Conservation (phyloP, 148 eudicot genomes). For the Rhododendron mucronatum region DNA sequence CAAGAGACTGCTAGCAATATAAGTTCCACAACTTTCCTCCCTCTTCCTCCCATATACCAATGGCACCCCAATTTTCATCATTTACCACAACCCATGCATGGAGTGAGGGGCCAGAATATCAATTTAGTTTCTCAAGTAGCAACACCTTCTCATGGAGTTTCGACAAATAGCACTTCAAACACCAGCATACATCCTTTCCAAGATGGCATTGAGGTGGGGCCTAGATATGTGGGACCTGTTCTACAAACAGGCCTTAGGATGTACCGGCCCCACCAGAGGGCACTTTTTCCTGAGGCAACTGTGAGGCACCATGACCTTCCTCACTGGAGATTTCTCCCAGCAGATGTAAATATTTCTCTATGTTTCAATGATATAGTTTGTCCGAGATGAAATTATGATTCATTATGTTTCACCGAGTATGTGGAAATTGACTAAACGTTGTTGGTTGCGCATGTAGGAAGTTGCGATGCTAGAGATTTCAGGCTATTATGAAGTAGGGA, state of each 20-base stretch:
- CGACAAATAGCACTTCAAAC: slow-evolving; percentile 35
- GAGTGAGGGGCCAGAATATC: slow-evolving; percentile 42
- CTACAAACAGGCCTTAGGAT: slow-evolving; percentile 58
- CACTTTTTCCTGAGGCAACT: slow-evolving; percentile 38
- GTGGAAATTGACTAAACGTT: neutral
- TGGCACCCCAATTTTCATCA: slow-evolving; percentile 46
- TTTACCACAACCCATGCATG: slow-evolving; percentile 48
- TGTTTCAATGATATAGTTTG: neutral
- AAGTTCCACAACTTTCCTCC: slow-evolving; percentile 45
- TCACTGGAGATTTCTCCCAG: slow-evolving; percentile 57
- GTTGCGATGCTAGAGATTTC: slow-evolving; percentile 73
- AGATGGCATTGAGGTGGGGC: slow-evolving; percentile 38
- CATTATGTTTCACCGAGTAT: neutral
- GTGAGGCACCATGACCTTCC: slow-evolving; percentile 62
- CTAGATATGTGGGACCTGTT: slow-evolving; percentile 28
- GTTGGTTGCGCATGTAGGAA: slow-evolving; percentile 39
- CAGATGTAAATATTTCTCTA: slow-evolving; percentile 49
- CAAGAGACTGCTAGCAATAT: slow-evolving; percentile 46
- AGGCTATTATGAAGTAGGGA: slow-evolving; percentile 54
- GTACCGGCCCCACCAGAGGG: slow-evolving; percentile 58
- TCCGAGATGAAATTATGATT: neutral
- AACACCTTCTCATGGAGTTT: slow-evolving; percentile 42
- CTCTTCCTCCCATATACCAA: slow-evolving; percentile 48
- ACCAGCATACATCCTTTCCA: slow-evolving; percentile 28
- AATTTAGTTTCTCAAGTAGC: slow-evolving; percentile 51